Evolutionary conservation across 106 monocot species (phyloP).

Genomic region (Phalaenopsis aphrodite): DNA sequence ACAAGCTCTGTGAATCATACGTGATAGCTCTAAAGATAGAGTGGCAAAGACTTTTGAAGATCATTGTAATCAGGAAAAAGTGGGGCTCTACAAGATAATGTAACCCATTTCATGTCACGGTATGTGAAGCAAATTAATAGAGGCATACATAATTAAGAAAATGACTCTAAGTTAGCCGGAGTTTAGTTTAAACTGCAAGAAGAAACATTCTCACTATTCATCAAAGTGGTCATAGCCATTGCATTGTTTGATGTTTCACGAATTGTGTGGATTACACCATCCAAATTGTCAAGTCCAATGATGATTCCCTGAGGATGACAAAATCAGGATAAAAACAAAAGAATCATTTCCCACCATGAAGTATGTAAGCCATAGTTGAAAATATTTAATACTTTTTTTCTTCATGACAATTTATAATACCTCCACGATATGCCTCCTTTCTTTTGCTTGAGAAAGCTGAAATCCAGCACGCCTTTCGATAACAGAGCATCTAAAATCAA

Average conservation of each 20-base stretch:
- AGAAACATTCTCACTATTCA: slow-evolving; percentile 38
- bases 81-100: no score
- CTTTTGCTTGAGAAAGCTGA: slow-evolving; percentile 81
- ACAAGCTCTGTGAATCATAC: no score
- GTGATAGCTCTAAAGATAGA: no score
- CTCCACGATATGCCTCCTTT: slow-evolving; percentile 84
- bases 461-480: slow-evolving; percentile 89
- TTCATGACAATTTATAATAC: slow-evolving; percentile 22
- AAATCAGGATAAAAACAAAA: slow-evolving; percentile 4
- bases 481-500: slow-evolving; percentile 86
- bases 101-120: not conserved
- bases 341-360: not conserved
- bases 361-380: not conserved
- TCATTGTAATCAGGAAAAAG: no score
- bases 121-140: not conserved
- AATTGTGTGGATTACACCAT: slow-evolving; percentile 76
- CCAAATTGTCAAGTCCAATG: slow-evolving; percentile 91
- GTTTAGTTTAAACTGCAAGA: not conserved
- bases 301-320: slow-evolving; percentile 56
- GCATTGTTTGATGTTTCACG: slow-evolving; percentile 48
- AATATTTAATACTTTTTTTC: not conserved
- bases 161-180: not conserved
- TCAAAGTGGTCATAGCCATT: slow-evolving; percentile 44
- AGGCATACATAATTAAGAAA: not conserved
- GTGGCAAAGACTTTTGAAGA: no score